Evolutionary conservation across 2,329 filamentous ascomycete genomes (phyloP).

Genomic region (Chrysoporthe deuterocubensis): DNA sequence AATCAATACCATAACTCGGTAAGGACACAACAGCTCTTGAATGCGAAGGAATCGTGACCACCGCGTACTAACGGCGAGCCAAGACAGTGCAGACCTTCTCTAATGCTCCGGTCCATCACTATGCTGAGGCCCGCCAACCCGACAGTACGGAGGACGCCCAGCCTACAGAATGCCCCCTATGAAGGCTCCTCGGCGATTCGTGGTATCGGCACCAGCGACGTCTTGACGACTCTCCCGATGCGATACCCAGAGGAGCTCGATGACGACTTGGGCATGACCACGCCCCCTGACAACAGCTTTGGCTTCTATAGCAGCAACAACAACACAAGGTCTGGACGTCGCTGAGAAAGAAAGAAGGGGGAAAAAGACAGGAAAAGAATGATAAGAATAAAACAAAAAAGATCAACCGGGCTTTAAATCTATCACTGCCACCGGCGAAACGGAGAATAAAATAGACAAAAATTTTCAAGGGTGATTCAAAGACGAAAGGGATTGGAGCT

Average conservation of each 20-base stretch:
- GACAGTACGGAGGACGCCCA: background rate
- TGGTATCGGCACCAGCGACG: background rate
- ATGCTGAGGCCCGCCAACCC: background rate
- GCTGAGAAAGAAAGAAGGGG: background rate
- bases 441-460: too few relatives aligned
- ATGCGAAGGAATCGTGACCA: background rate
- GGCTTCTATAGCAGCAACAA: background rate
- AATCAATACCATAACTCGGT: background rate
- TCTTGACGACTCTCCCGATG: background rate
- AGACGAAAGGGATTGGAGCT: too few relatives aligned
- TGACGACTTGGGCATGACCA: background rate
- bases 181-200: background rate
- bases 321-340: background rate
- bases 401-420: too few relatives aligned
- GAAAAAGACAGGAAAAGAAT: background rate
- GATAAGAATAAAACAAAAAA: background rate
- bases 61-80: background rate
- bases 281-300: background rate
- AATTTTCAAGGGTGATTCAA: too few relatives aligned
- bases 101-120: background rate
- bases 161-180: background rate
- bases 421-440: too few relatives aligned
- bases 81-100: background rate
- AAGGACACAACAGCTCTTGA: background rate
- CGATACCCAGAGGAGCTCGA: background rate